Base-by-base conservation (phyloP, 1,284 basidiomycete genomes). In the Tilletia indica region DNA sequence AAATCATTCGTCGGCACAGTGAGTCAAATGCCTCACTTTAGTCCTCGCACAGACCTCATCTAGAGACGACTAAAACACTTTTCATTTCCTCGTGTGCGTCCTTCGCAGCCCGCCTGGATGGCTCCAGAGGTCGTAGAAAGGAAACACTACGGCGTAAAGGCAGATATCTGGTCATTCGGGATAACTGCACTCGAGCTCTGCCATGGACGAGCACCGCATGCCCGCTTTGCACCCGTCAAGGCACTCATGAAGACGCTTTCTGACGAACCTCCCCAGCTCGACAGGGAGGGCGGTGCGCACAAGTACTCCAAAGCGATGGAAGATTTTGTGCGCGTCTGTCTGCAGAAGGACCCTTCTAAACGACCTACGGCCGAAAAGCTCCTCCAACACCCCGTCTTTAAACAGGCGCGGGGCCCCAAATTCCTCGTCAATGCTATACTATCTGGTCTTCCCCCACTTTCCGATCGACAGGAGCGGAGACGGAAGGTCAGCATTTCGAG, bases 131-230 rank as follows among this genome's bases (percentile, higher is more conserved):
- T 95, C 36, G 92, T 95, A 66, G 89, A 91, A 77, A 90, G 92
- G 69, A 89, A 89, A 76, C 89, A 90, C 74, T 95, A 95, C 83
- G 93, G 89, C 89, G 25, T 90, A 90, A 78, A 83, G 74, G 92
- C 93, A 58, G 93, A 94, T 80, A 93, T 95, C 73, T 95, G 93
- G 93, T 93, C 91, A 58, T 93, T 94, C 82, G 93, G 92, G 36
- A 93, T 95, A 76, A 94, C 78, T 16, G 92, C 93, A 5, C 87
- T 94, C 54, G 93, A 95, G 83, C 87, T 95, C 31, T 88, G 91
- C 0, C 91, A 92, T 78, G 93, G 93, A 0, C 89, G 91, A 16
- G 92, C 93, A 0, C 93, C 93, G 16, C 87, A 90, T 74, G 92
- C 91, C 31, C 88, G 91, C 69, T 91, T 92, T 79, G 87, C 90